These are phyloP conservation scores for Chondrostereum purpureum DNA, from an alignment of 1,284 basidiomycete genomes.

Conservation along the genomic window DNA sequence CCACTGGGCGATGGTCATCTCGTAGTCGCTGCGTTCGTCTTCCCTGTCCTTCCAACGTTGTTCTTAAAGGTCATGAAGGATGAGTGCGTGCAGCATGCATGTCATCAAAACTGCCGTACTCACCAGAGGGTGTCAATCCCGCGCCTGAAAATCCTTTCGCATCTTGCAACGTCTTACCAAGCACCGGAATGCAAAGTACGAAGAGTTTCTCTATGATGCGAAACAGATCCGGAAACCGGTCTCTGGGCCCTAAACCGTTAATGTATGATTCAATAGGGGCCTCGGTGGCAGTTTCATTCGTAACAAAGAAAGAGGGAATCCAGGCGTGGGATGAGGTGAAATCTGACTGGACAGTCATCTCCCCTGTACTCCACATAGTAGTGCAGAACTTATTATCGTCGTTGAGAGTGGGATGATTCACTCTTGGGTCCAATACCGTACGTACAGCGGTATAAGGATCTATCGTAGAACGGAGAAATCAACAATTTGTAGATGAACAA, in stretches of 20 bases:
- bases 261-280: slow-evolving; percentile 14
- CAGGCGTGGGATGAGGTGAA: slow-evolving; percentile 11
- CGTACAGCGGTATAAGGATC: too few relatives aligned
- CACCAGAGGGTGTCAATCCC: too few relatives aligned
- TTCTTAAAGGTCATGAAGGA: not conserved
- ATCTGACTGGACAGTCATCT: not conserved
- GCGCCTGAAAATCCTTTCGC: not conserved
- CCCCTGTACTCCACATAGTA: not conserved
- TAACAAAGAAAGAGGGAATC: slow-evolving; percentile 14
- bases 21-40: not conserved
- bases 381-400: not conserved
- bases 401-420: too few relatives aligned
- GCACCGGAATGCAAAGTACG: slow-evolving; percentile 7
- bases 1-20: not conserved
- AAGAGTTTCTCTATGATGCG: slow-evolving; percentile 14
- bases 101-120: too few relatives aligned
- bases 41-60: not conserved
- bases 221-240: slow-evolving; percentile 11
- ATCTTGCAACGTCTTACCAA: not conserved
- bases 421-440: too few relatives aligned
- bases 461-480: too few relatives aligned
- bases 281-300: slow-evolving; percentile 10
- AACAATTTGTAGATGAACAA: not conserved
- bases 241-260: slow-evolving; percentile 14
- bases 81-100: too few relatives aligned